Evolutionary conservation across 169 alveolate species (phyloP).

Genomic region (Blepharisma undulans): DNA sequence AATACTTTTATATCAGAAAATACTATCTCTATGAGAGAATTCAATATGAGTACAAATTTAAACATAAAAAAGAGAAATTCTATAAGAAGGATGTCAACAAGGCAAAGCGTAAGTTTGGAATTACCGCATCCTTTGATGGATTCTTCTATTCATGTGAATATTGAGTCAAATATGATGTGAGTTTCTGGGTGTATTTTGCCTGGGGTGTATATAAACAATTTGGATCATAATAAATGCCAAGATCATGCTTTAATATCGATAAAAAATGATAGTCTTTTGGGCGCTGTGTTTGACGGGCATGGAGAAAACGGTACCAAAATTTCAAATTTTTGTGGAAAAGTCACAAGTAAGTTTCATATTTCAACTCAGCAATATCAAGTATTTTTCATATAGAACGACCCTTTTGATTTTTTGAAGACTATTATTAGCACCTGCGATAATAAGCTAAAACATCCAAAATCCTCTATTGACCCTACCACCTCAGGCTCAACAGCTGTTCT

Average conservation of each 20-base stretch:
- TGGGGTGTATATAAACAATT: constrained; percentile 10
- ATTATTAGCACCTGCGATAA: neutral
- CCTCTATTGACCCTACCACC: neutral
- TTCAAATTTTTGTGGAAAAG: neutral
- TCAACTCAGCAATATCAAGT: neutral
- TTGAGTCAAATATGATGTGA: neutral
- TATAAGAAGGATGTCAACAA: neutral
- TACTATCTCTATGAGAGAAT: neutral
- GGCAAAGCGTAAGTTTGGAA: neutral
- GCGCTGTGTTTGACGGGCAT: constrained; percentile 37
- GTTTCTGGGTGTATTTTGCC: constrained; percentile 27
- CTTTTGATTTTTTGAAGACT: neutral
- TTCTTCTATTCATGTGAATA: neutral
- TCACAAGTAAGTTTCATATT: neutral
- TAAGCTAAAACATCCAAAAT: constrained; percentile 5
- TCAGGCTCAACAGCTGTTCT: constrained; percentile 42
- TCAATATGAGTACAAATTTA: neutral
- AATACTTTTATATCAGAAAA: neutral
- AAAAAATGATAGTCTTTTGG: neutral
- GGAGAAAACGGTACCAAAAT: constrained; percentile 24
- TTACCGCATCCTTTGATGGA: neutral
- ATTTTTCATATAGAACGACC: neutral
- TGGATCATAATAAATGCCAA: neutral
- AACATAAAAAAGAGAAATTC: neutral
- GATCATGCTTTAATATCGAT: neutral